Base-by-base conservation (phyloP, 805 yeast species). In the Yarrowia keelungensis region DNA sequence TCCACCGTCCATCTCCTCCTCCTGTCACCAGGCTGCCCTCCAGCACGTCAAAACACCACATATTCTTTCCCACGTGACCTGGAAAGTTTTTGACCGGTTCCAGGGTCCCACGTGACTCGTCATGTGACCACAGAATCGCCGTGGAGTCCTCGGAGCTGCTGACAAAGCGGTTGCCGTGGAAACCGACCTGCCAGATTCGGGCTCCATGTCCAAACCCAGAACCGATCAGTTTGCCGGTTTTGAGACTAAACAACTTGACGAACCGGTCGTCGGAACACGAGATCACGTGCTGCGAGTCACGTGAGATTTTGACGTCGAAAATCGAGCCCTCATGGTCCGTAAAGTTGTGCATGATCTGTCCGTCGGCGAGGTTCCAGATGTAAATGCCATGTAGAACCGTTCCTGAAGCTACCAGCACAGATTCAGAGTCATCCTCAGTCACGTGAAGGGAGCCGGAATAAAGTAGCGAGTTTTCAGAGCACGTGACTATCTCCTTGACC, bases 121-220 rank as follows among this genome's bases (percentile, higher is more conserved):
- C 77, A 62, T 85, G 83, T 32, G 80, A 77, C 99, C 99, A 95
- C 0, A 88, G 76, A 71, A 97, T 84, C 11, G 90, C 85, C 0
- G 97, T 88, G 73, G 93, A 86, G 77, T 95, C 99, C 76, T 95
- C 99, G 7, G 96, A 88, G 35, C 88, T 86, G 76, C 96, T 87
- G 15, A 91, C 80, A 0, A 88, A 73, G 5, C 79, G 75, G 16
- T 76, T 72, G 7, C 79, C 79, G 69, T 80, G 84, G 75, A 91
- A 91, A 62, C 82, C 82, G 54, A 94, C 79, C 51, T 85, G 84
- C 99, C 99, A 95, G 49, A 95, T 93, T 75, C 99, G 85, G 0
- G 98, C 94, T 0, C 90, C 88, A 76, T 95, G 99, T 14, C 98
- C 99, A 98, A 98, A 95, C 0, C 97, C 98, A 36, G 87, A 85